Percentiles rank a stretch among this genome's conserved stretches.
phyloP scores from a whole-genome alignment of 257 asterid genomes.

The Jaltomata sinuosa region DNA sequence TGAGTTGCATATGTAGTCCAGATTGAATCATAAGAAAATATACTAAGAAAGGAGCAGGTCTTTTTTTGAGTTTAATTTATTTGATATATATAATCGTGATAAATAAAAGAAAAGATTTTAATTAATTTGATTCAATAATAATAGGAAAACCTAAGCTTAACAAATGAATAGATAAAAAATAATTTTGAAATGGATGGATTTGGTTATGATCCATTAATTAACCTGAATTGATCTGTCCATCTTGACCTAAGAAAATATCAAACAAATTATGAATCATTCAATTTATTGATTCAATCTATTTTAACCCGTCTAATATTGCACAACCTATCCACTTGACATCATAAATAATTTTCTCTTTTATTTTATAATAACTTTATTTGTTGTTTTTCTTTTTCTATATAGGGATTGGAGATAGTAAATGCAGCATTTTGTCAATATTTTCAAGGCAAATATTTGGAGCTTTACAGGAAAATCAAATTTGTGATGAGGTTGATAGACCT shows the following conservation, averaged over 20 bases:
- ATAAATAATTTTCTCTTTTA: background rate
- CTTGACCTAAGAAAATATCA: background rate
- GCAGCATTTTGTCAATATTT: constrained; percentile 67
- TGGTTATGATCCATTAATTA: background rate
- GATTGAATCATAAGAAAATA: background rate
- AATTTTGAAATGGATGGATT: background rate
- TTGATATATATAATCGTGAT: background rate
- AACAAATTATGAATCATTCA: background rate
- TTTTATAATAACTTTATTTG: background rate
- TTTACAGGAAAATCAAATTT: constrained; percentile 44
- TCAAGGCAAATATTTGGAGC: constrained; percentile 30
- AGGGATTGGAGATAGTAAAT: constrained; percentile 67
- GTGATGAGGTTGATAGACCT: constrained; percentile 66
- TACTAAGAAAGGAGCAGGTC: too few species aligned
- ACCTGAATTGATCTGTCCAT: background rate
- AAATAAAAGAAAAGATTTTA: background rate
- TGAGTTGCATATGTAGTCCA: too few species aligned
- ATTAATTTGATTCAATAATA: background rate
- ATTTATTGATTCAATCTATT: background rate
- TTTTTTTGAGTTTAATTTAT: background rate
- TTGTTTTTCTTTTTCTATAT: background rate
- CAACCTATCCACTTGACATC: background rate
- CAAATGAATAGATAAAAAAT: too few species aligned
- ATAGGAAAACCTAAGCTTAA: too few species aligned
- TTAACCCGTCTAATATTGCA: background rate